Base-by-base conservation (phyloP, 495 filamentous ascomycete genomes). In the Apiosordaria backusii region DNA sequence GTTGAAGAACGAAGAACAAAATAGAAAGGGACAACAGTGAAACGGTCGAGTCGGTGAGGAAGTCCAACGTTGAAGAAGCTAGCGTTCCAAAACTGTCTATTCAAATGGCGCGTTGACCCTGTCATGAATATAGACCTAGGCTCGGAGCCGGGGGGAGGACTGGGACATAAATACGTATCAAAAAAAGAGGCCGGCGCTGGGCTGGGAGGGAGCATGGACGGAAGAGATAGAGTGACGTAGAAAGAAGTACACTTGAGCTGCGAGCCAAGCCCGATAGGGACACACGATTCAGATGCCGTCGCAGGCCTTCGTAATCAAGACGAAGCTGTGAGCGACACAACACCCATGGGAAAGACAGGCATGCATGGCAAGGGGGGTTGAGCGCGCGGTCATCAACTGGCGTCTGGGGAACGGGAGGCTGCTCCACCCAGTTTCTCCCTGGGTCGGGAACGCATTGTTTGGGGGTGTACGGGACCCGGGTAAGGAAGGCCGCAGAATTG, bases 401-500 rank as follows among this genome's bases (percentile, higher is more conserved):
- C 40, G 63, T 29, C 35, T 54, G 53, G 64, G 62, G 40, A 22
- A 57, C 57, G 50, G 16, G 61, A 29, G 24, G 24, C 19, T 27
- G 61, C 18, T 21, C 62, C 67, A 61, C 26, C n/a, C 27, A 13
- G 66, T 45, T 29, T 57, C 64, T 67, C 70, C 59, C 59, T 61
- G 27, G 59, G 25, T 10, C 16, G 19, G 26, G 19, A n/a, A 26
- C 57, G 26, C 23, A 66, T 63, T 57, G 67, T 24, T 29, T 29
- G 59, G 45, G 57, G 18, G 24, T 60, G 60, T 29, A 59, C 52
- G 54, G n/a, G 22, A 19, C 27, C 52, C 25, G 57, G 50, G 62
- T 64, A 71, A 63, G 72, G 70, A 66, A 69, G 68, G 61, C 66
- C 68, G 70, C 72, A 74, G 73, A 64, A 71, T 24, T 21, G 62